phyloP scores from a whole-genome alignment of 1,284 basidiomycete genomes.

The Heterobasidion parviporum region DNA sequence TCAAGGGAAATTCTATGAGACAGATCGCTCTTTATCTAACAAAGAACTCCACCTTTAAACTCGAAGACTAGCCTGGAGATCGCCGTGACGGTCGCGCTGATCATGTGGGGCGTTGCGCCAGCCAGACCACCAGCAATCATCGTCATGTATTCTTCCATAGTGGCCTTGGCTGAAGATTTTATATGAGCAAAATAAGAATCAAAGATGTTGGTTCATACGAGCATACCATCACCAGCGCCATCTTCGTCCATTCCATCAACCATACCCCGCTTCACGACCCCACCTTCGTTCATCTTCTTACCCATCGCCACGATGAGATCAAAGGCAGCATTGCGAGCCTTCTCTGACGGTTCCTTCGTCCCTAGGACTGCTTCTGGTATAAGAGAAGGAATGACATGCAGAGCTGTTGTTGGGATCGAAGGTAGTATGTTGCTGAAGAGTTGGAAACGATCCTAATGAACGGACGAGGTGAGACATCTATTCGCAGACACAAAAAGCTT shows the following conservation, averaged over 20 bases:
- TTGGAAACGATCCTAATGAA: conserved; percentile 69
- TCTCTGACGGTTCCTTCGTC: conserved; percentile 96
- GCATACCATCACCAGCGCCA: conserved; percentile 47
- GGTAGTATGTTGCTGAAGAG: conserved; percentile 73
- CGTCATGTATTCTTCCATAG: conserved; percentile 88
- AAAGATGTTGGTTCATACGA: not conserved
- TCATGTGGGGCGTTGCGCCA: conserved; percentile 94
- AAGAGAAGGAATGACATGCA: conserved; percentile 84
- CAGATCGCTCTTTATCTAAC: not conserved
- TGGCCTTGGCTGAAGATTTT: conserved; percentile 54
- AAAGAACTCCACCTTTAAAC: conserved; percentile 66
- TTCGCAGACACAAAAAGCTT: conserved; percentile 1
- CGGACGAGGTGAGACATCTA: not conserved
- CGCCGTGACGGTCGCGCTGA: conserved; percentile 93
- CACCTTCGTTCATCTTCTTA: conserved; percentile 85
- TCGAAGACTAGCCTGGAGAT: conserved; percentile 94
- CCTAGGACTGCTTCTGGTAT: conserved; percentile 96
- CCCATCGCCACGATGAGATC: conserved; percentile 91
- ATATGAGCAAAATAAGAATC: not conserved
- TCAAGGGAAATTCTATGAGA: not conserved
- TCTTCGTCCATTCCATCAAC: conserved; percentile 81
- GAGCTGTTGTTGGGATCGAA: conserved; percentile 57
- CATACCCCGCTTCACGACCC: conserved; percentile 71
- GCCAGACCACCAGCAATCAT: conserved; percentile 97
- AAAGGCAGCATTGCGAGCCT: conserved; percentile 84